These are phyloP conservation scores for Penicillium pulvis DNA, from an alignment of 495 filamentous ascomycete genomes.

Conservation along the genomic window DNA sequence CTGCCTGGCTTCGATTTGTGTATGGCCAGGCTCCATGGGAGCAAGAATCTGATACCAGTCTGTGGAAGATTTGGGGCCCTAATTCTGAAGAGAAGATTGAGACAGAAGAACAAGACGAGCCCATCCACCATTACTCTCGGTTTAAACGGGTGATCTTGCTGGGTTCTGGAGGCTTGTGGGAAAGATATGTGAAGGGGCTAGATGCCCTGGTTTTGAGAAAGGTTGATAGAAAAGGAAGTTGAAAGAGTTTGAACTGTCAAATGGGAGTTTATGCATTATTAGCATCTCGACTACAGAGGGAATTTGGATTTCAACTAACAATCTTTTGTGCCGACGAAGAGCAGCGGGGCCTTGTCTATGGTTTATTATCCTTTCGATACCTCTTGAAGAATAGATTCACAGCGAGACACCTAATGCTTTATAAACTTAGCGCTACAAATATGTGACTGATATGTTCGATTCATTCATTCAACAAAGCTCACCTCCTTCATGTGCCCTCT, in stretches of 20 bases:
- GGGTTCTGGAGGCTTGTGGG: constrained; percentile 11
- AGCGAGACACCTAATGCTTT: background rate
- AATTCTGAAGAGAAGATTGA: constrained; percentile 9
- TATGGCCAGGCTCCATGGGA: constrained; percentile 12
- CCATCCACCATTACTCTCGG: constrained; percentile 9
- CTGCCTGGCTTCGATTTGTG: constrained; percentile 14
- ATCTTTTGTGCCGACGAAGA: no score
- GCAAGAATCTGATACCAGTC: background rate
- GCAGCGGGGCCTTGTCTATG: no score
- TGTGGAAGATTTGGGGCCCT: constrained; percentile 19
- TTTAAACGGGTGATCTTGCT: constrained; percentile 8
- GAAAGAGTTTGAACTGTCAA: no score
- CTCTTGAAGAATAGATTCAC: background rate
- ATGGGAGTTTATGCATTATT: no score
- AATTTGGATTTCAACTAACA: no score
- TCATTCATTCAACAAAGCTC: no score
- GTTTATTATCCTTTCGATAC: no score
- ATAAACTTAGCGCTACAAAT: no score
- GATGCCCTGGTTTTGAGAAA: constrained; percentile 16
- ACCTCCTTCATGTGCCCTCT: no score
- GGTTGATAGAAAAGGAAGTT: background rate
- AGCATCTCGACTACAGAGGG: background rate
- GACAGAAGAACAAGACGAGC: constrained; percentile 14
- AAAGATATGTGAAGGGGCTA: constrained; percentile 9
- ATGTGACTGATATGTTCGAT: no score